Conservation (phyloP, 768 basidiomycete species). For the Mycena vitilis region DNA sequence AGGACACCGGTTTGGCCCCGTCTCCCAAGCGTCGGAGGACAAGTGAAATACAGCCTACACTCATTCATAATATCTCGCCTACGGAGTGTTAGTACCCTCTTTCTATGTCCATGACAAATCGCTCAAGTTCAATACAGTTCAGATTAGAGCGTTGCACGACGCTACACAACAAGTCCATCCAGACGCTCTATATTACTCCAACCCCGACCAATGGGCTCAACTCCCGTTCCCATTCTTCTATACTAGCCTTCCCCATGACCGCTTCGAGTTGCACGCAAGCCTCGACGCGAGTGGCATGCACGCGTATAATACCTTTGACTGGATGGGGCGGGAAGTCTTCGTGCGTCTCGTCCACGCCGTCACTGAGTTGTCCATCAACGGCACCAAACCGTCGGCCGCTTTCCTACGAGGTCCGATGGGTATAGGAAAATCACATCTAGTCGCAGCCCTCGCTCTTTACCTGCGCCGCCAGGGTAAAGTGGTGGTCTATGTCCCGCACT, state of each 20-base stretch:
- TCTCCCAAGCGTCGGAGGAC: neutral
- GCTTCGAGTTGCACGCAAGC: neutral
- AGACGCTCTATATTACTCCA: neutral
- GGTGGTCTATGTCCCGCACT: constrained; percentile 6
- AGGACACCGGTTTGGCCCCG: too few species aligned
- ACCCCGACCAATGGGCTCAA: neutral
- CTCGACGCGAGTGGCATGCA: neutral
- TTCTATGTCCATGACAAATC: neutral
- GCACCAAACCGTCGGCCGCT: neutral
- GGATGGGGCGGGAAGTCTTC: constrained; percentile 9
- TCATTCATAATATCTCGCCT: neutral
- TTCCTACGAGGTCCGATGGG: constrained; percentile 2
- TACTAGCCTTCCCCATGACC: neutral
- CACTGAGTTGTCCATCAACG: neutral
- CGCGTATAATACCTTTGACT: neutral
- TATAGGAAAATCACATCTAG: constrained; percentile 9
- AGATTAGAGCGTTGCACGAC: neutral
- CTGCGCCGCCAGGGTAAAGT: constrained; percentile 1
- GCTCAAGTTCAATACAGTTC: neutral
- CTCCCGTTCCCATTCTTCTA: constrained; percentile 9
- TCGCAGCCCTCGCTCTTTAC: neutral
- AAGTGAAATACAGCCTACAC: neutral
- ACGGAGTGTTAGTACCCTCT: neutral
- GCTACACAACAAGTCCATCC: neutral
- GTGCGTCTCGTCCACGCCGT: neutral